Percentiles rank a stretch among this genome's conserved stretches.
These are phyloP conservation scores for Trichophyton rubrum DNA, from an alignment of 2,329 filamentous ascomycete species.

Conservation along the genomic window DNA sequence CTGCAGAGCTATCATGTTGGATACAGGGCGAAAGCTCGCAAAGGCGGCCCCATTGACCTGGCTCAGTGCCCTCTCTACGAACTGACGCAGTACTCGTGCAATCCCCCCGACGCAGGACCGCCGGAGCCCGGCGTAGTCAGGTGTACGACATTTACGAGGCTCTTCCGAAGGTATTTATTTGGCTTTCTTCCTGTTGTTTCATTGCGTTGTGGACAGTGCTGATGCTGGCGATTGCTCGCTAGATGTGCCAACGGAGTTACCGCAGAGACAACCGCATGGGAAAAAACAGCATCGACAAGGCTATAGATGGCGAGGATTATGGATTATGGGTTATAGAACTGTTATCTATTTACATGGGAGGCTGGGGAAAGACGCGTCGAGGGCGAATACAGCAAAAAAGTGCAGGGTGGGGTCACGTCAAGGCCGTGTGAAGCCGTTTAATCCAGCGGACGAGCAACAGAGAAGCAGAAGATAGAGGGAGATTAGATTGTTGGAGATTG, in stretches of 20 bases:
- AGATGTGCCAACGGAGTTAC: conserved; percentile 42
- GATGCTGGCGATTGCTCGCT: conserved; percentile 6
- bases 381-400: neutral
- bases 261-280: conserved; percentile 52
- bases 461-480: neutral
- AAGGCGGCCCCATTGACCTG: conserved; percentile 40
- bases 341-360: neutral
- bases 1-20: conserved; percentile 36
- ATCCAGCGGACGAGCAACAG: neutral
- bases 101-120: conserved; percentile 36
- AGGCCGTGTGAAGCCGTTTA: neutral
- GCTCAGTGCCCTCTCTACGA: conserved; percentile 45
- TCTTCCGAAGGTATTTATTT: conserved; percentile 45
- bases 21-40: conserved; percentile 41
- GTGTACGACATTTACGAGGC: conserved; percentile 46
- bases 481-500: neutral
- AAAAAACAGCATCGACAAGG: conserved; percentile 17
- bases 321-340: neutral
- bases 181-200: conserved; percentile 2
- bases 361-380: neutral
- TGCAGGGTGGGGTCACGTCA: neutral
- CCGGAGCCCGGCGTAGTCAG: conserved; percentile 33
- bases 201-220: conserved; percentile 3
- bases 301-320: neutral
- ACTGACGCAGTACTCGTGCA: conserved; percentile 51